Base-by-base conservation (phyloP, 768 basidiomycete species). In the Mycena maculata region DNA sequence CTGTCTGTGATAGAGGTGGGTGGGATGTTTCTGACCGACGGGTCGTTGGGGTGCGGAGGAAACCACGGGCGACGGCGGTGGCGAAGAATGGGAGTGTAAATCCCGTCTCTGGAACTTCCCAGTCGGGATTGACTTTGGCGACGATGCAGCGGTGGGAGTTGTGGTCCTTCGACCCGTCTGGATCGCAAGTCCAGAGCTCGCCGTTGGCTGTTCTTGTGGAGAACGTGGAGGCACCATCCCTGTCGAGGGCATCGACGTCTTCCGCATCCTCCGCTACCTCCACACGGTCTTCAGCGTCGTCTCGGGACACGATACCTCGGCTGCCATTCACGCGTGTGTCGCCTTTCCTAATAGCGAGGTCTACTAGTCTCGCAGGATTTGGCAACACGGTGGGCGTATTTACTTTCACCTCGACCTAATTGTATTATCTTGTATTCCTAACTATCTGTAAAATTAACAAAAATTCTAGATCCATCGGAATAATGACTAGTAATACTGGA, bases 261-360 rank as follows among this genome's bases (percentile, higher is more conserved):
- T 73, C 75, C 18, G 60, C 74, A 12, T 60, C 67, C 23, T 71
- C 76, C 33, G 10, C 38, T 12, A 39, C 15, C 33, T 72, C 73
- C 20, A 68, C 70, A 33, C 38, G 20, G 39, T 61, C 65, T 2
- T 61, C 67, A 39, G 41, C n/a, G 23, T 67, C 74, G 13, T 72
- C 74, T 25, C 71, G 68, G 38, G 78, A 78, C 44, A 48, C 68
- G 23, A 72, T 85, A 45, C 87, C 91, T 56, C 85, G 90, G 54
- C 80, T 94, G 68, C 92, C 92, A n/a, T 93, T 93, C 75, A 94
- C 92, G n/a, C 85, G 91, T 23, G 88, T 92, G 12, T 86, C 88
- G 3, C 86, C 91, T 31, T 83, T 92, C 65, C 72, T 87, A 28
- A 80, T 83, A 55, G 76, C 82, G 23, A 76, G 85, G 33, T 82